Conservation (phyloP, 208 protist genomes). For the Kentomonas sorsogonicus region DNA sequence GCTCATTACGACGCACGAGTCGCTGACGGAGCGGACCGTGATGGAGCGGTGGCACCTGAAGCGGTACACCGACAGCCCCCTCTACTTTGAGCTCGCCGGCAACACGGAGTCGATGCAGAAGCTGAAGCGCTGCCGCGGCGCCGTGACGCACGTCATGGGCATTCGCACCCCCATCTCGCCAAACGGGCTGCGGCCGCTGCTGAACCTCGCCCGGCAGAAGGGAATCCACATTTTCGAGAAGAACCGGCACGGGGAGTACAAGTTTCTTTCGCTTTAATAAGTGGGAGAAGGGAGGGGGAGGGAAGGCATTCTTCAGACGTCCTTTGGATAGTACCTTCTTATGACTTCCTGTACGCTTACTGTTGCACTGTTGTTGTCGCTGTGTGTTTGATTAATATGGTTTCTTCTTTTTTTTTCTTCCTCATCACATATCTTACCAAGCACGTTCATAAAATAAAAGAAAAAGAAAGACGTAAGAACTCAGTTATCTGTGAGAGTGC, state of each 20-base stretch:
- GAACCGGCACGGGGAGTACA: constrained; percentile 41
- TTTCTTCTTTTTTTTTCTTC: too few species aligned
- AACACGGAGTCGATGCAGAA: background rate
- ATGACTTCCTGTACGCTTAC: too few species aligned
- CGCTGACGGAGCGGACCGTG: background rate
- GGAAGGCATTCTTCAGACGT: too few species aligned
- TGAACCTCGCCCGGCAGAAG: constrained; percentile 26
- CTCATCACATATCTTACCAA: too few species aligned
- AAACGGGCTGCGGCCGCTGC: constrained; percentile 15
- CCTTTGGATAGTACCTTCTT: too few species aligned
- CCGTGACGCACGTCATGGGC: background rate
- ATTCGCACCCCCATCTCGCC: too few species aligned
- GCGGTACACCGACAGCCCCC: too few species aligned
- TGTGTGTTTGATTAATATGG: too few species aligned
- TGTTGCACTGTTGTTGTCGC: too few species aligned
- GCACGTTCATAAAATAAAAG: background rate
- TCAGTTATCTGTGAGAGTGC: background rate
- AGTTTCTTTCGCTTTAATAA: too few species aligned
- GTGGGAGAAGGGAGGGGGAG: too few species aligned
- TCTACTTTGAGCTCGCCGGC: background rate
- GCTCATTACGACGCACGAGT: background rate
- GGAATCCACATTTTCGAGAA: constrained; percentile 67
- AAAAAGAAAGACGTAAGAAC: constrained; percentile 1
- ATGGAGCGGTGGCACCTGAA: background rate
- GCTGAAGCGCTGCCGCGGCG: background rate